A percentile compares a stretch with the other conserved stretches of the same genome.
phyloP scores from a whole-genome alignment of 2,329 filamentous ascomycete species.

The Hypoxylon sp. region DNA sequence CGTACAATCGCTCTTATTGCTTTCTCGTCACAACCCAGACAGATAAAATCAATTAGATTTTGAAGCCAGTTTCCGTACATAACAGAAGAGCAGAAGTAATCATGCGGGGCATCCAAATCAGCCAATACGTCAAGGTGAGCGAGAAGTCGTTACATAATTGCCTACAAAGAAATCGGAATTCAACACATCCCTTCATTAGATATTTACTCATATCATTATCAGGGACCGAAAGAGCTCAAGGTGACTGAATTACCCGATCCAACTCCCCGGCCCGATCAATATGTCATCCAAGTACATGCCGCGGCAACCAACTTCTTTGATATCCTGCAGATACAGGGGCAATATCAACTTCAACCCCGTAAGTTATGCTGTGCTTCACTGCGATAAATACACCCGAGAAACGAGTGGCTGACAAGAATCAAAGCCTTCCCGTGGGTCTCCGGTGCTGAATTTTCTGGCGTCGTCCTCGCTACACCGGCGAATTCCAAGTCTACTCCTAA shows the following conservation, averaged over 20 bases:
- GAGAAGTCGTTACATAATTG: conserved; percentile 17
- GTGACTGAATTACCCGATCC: conserved; percentile 81
- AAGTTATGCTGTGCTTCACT: conserved; percentile 32
- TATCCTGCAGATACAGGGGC: conserved; percentile 91
- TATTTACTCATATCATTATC: conserved; percentile 7
- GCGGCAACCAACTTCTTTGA: conserved; percentile 97
- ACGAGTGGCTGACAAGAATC: conserved; percentile 1
- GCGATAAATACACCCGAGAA: neutral
- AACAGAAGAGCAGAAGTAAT: conserved; percentile 42
- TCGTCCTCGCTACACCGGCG: conserved; percentile 73
- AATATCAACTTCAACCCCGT: conserved; percentile 91
- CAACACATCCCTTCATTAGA: too few species aligned
- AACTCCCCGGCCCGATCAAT: conserved; percentile 74
- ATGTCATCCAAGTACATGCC: conserved; percentile 86
- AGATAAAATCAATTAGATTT: too few species aligned
- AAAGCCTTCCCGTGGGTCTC: conserved; percentile 83
- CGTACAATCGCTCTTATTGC: neutral
- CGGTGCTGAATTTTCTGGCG: conserved; percentile 86
- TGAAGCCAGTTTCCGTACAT: neutral
- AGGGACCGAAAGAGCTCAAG: conserved; percentile 82
- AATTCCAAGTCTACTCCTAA: conserved; percentile 54
- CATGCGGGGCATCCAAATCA: conserved; percentile 80
- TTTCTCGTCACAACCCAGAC: neutral
- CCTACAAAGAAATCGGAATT: conserved; percentile 5
- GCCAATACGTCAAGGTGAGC: conserved; percentile 76